Percentiles rank a stretch among this genome's conserved stretches.
These are phyloP conservation scores for Hypoxylon sp. DNA, from an alignment of 2,329 filamentous ascomycete genomes.

Conservation along the genomic window DNA sequence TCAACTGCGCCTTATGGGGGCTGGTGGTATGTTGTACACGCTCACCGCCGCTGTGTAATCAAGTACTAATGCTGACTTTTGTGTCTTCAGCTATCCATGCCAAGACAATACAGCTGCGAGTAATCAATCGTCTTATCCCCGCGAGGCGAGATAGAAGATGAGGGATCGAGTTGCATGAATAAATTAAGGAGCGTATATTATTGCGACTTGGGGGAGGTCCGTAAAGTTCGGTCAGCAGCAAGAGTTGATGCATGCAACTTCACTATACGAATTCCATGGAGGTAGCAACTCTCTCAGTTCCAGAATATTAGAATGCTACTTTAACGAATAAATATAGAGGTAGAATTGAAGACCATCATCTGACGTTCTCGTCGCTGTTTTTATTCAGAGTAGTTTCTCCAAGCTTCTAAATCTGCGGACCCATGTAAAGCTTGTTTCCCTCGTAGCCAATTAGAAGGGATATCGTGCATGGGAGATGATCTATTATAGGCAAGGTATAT, in stretches of 20 bases:
- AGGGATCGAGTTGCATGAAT: conserved; percentile 12
- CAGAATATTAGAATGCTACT: not conserved
- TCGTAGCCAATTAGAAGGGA: conserved; percentile 18
- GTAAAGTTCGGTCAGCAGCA: not conserved
- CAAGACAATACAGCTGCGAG: conserved; percentile 14
- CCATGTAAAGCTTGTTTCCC: conserved; percentile 13
- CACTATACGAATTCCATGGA: not conserved
- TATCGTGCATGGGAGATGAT: not conserved
- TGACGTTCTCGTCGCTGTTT: not conserved
- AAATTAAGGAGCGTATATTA: not conserved
- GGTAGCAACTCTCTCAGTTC: not conserved
- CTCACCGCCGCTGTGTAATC: conserved; percentile 9
- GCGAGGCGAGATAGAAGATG: conserved; percentile 1
- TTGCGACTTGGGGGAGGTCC: not conserved
- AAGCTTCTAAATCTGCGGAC: conserved; percentile 6
- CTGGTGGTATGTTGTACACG: not conserved
- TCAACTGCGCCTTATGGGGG: not conserved
- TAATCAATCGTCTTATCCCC: conserved; percentile 9
- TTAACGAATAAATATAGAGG: not conserved
- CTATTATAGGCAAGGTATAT: conserved; percentile 13
- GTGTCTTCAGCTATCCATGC: not conserved
- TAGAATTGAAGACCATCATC: not conserved
- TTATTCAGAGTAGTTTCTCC: conserved; percentile 10
- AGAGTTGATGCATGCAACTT: not conserved
- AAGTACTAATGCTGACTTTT: conserved; percentile 16